Evolutionary conservation across 1,284 basidiomycete species (phyloP), one percentile per base, ranked within the genome.

Genomic region (Trametes versicolor): DNA sequence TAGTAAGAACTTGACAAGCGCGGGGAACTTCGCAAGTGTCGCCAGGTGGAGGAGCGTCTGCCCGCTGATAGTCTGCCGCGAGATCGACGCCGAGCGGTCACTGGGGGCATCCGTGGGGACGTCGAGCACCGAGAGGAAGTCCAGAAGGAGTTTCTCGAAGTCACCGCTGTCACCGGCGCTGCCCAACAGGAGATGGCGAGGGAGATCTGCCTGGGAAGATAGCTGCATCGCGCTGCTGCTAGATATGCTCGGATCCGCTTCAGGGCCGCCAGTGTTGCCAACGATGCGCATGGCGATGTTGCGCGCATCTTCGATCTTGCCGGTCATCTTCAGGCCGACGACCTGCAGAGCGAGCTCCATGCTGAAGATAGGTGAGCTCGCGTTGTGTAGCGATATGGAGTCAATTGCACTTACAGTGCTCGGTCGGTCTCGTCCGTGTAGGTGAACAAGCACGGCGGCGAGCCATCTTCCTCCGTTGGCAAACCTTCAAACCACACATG

Each of bases 341-440:
- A 98, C 95, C 75, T 97, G 95, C 8, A 98, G 82, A 54, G 96
- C 96, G 61, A 98, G 86, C 76, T 98, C 96, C 95, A 98, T 97
- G 67, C 93, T 95, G 71, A 52, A 54, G 64, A 60, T 63, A 53
- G 62, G 60, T 60, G 63, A 65, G 51, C 19, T 37, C 5, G 25
- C n/a, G 21, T 27, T 5, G 3, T n/a, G 66, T 39, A 65, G 49
- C n/a, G 32, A 53, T 2, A 57, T 48, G 58, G 34, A 68, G 62
- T 62, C 47, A 60, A 62, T 8, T 61, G 65, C 48, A 86, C 93
- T 79, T 75, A 94, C 88, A 98, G 81, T 17, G 93, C 90, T 60
- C 94, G 83, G 74, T 98, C 96, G 15, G 93, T 92, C 66, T 96
- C 91, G 73, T 97, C 94, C n/a, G 91, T 87, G 78, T 98, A 98